These are phyloP conservation scores for Ustilago sp. DNA, from an alignment of 1,284 basidiomycete genomes.

Conservation along the genomic window DNA sequence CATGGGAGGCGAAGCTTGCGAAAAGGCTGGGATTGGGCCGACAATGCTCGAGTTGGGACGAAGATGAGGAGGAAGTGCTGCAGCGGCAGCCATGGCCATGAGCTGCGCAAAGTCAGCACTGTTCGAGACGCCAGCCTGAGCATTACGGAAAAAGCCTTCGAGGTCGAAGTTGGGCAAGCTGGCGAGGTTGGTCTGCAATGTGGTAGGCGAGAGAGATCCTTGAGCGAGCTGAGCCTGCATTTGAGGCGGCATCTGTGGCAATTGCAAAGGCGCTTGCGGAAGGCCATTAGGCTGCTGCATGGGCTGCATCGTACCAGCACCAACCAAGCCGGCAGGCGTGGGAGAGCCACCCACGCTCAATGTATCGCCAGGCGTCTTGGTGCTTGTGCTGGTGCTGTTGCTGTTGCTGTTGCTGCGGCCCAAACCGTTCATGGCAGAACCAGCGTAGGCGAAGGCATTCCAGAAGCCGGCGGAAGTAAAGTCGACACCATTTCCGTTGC, in stretches of 20 bases:
- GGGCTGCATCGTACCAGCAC: slow-evolving; percentile 13
- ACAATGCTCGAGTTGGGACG: slow-evolving; percentile 20
- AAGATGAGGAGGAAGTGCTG: slow-evolving; percentile 42
- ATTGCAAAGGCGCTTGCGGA: slow-evolving; percentile 16
- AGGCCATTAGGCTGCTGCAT: slow-evolving; percentile 23
- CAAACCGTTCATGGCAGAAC: slow-evolving; percentile 35
- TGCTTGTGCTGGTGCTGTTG: slow-evolving; percentile 50
- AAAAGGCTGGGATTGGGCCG: slow-evolving; percentile 17
- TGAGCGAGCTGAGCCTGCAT: slow-evolving; percentile 52
- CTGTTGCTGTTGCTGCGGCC: slow-evolving; percentile 53
- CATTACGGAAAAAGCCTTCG: slow-evolving; percentile 60
- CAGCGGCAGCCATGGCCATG: slow-evolving; percentile 74
- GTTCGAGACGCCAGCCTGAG: slow-evolving; percentile 55
- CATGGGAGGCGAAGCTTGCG: slow-evolving; percentile 34
- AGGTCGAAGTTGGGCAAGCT: slow-evolving; percentile 63
- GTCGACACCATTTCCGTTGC: slow-evolving; percentile 24
- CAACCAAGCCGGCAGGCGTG: slow-evolving; percentile 17
- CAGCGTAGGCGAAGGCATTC: slow-evolving; percentile 49
- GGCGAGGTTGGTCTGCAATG: slow-evolving; percentile 58
- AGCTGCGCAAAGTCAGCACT: slow-evolving; percentile 71
- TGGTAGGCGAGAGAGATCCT: slow-evolving; percentile 59
- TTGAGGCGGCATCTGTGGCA: slow-evolving; percentile 35
- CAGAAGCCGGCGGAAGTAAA: slow-evolving; percentile 52
- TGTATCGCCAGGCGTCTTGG: slow-evolving; percentile 46
- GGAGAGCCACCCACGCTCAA: slow-evolving; percentile 43